Evolutionary conservation across 352 stramenopile species (phyloP), one percentile per base, ranked within the genome.

Genomic region (Aphanomyces euteiches): DNA sequence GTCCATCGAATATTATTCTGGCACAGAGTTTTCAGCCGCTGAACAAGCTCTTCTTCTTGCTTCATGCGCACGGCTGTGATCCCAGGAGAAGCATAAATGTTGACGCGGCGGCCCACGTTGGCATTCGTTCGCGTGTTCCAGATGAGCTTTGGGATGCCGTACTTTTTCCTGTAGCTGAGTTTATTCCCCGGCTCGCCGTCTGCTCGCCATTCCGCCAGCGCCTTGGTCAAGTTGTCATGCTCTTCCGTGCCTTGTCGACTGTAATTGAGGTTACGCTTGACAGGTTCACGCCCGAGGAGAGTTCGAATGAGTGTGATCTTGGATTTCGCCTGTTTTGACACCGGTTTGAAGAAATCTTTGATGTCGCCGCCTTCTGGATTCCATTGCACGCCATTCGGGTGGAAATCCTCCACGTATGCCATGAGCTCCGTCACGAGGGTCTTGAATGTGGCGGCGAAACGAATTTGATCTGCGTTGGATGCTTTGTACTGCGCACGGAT

Each of bases 401-500:
- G 96, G 76, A 98, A 79, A 61, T 90, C 91, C 77, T 98, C 97
- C 59, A 99, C 93, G 79, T 98, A 98, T 10, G 73, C 79, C 74
- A 95, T 90, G 66, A 99, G 87, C 73, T 96, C 90, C 12, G 82
- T 78, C 5, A 98, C 69, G 38, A 98, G 73, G 39, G 73, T 83
- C 79, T 98, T 99, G 72, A 99, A 94, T 7, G 81, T 78, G 78
- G 97, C 87, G 63, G 97, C 97, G 73, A 98, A 99, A 21, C 82
- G 84, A 60, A 98, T 85, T 58, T 98, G 95, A 47, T 93, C 83
- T 3, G 90, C 79, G 50, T 95, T 87, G 61, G 90, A 89, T 43
- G 94, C 96, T 73, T 98, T 98, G 82, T 91, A 98, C 76, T 98
- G 89, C 77, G 98, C 96, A 60, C 96, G 84, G 78, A 99, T 98